These are phyloP conservation scores for Nepenthes gracilis DNA, from an alignment of 148 eudicot genomes.

Conservation along the genomic window DNA sequence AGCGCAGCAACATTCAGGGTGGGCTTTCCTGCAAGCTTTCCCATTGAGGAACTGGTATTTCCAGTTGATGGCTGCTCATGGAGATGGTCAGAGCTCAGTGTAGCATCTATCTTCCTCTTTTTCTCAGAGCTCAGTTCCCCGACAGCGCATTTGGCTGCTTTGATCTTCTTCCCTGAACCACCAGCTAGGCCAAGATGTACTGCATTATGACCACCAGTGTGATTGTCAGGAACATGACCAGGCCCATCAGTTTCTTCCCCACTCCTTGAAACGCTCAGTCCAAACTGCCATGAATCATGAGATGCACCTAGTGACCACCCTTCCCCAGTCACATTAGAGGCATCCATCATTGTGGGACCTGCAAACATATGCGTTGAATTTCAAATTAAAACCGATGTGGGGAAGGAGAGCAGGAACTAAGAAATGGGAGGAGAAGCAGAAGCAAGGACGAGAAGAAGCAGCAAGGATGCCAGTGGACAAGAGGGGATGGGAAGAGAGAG, in stretches of 20 bases:
- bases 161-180: slow-evolving; percentile 31
- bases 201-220: background rate
- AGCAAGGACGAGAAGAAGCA: too few relatives aligned
- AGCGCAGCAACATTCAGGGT: slow-evolving; percentile 11
- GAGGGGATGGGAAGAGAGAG: too few relatives aligned
- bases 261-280: background rate
- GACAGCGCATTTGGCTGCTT: slow-evolving; percentile 17
- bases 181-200: slow-evolving; percentile 1
- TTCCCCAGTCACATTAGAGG: too few relatives aligned
- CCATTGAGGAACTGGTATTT: slow-evolving; percentile 7
- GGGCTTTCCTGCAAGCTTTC: slow-evolving; percentile 9
- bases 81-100: slow-evolving; percentile 5
- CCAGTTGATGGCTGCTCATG: slow-evolving; percentile 13
- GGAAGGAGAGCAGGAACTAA: too few relatives aligned
- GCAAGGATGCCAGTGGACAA: too few relatives aligned
- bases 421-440: too few relatives aligned
- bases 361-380: background rate
- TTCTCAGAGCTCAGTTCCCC: slow-evolving; percentile 34
- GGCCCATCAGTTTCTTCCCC: background rate
- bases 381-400: too few relatives aligned
- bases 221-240: background rate
- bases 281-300: background rate
- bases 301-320: too few relatives aligned
- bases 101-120: slow-evolving; percentile 24
- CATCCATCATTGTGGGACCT: too few relatives aligned